A percentile compares a stretch with the other conserved stretches of the same genome.
These are phyloP conservation scores for Populus hybrid DNA, from an alignment of 441 rosid genomes.

Conservation along the genomic window DNA sequence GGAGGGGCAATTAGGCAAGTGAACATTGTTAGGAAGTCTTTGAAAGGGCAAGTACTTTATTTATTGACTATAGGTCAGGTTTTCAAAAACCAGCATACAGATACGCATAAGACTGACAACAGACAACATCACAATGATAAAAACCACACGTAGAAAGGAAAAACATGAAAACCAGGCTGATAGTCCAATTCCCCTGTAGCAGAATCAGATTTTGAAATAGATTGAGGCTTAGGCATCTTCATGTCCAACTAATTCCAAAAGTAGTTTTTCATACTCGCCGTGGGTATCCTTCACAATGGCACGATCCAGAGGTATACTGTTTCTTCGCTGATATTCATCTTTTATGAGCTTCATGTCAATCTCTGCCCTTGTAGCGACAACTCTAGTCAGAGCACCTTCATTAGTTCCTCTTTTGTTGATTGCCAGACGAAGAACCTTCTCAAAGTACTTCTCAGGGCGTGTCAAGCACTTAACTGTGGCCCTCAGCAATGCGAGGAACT, in stretches of 20 bases:
- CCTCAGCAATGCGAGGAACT: conserved; percentile 63
- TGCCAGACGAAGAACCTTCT: conserved; percentile 65
- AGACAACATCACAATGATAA: conserved; percentile 4
- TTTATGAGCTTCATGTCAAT: conserved; percentile 67
- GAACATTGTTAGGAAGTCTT: not conserved
- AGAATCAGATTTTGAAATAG: conserved; percentile 18
- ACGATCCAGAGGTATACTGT: conserved; percentile 58
- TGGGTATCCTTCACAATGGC: conserved; percentile 71
- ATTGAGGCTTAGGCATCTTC: conserved; percentile 42
- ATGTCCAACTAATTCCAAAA: conserved; percentile 66
- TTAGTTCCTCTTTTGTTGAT: conserved; percentile 74
- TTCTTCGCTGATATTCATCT: conserved; percentile 70
- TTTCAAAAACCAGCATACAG: conserved; percentile 15
- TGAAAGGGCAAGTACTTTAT: conserved; percentile 3
- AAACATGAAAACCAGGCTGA: conserved; percentile 8
- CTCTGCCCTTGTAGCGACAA: conserved; percentile 82
- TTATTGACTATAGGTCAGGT: not conserved
- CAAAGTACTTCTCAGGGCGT: conserved; percentile 70
- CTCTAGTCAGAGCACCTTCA: conserved; percentile 82
- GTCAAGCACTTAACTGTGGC: conserved; percentile 72
- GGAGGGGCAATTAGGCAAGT: not conserved
- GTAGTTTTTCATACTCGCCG: conserved; percentile 81
- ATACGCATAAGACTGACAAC: not conserved
- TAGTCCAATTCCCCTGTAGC: conserved; percentile 10
- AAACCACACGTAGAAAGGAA: not conserved